Conservation (phyloP, 2,329 filamentous ascomycete species). For the Pseudopyrenochaeta lycopersici region DNA sequence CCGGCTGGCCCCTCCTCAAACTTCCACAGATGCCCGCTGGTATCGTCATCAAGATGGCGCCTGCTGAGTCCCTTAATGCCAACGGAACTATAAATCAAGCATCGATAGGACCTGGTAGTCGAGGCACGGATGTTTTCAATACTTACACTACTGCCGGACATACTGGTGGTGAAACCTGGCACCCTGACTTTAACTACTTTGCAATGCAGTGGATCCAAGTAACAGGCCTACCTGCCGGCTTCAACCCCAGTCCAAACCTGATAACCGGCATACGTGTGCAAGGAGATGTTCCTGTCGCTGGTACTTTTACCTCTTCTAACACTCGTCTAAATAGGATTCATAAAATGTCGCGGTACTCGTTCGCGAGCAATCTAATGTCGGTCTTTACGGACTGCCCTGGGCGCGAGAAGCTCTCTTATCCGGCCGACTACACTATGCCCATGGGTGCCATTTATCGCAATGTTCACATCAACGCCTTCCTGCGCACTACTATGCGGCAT, state of each 20-base stretch:
- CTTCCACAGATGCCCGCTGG: slow-evolving; percentile 2
- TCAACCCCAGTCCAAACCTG: neutral
- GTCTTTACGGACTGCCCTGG: slow-evolving; percentile 1
- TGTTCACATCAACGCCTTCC: slow-evolving; percentile 4
- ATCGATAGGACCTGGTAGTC: neutral
- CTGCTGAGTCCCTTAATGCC: neutral
- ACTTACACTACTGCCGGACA: slow-evolving; percentile 2
- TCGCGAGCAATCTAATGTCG: neutral
- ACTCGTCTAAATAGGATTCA: neutral
- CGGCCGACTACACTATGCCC: neutral
- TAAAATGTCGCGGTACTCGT: slow-evolving; percentile 2
- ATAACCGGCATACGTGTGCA: slow-evolving; percentile 1
- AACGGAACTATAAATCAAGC: slow-evolving; percentile 2
- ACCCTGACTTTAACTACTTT: slow-evolving; percentile 3
- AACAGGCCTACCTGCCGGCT: neutral
- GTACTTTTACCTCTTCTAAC: neutral
- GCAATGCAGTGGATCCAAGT: slow-evolving; percentile 3
- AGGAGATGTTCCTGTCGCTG: slow-evolving; percentile 2
- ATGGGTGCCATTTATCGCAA: slow-evolving; percentile 3
- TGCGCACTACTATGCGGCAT: slow-evolving; percentile 6
- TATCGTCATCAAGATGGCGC: neutral
- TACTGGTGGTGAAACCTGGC: slow-evolving; percentile 1
- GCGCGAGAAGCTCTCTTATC: slow-evolving; percentile 1
- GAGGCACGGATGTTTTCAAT: slow-evolving; percentile 3
- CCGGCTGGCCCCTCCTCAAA: neutral